Conservation (phyloP, 306 rosid genomes). For the Sicyos baderoa region DNA sequence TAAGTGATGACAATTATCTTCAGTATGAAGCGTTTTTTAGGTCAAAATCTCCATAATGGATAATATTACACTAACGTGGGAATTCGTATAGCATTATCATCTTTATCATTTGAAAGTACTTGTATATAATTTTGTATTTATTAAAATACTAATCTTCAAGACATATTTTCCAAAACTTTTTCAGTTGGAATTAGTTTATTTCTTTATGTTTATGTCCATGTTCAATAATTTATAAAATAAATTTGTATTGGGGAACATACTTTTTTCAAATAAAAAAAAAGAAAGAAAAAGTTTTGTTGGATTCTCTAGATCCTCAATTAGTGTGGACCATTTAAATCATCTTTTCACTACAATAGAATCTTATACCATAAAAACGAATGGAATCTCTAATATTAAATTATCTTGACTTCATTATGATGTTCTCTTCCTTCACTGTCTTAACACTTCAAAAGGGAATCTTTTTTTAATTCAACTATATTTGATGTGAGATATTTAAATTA, state of each 20-base stretch:
- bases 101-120: too few species aligned
- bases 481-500: too few species aligned
- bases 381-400: not conserved
- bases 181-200: not conserved
- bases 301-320: not conserved
- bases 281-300: not conserved
- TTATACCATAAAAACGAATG: not conserved
- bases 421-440: not conserved
- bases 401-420: not conserved
- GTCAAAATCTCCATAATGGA: too few species aligned
- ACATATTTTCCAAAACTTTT: not conserved
- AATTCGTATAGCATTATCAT: too few species aligned
- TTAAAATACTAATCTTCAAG: not conserved
- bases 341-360: not conserved
- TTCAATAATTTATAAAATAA: not conserved
- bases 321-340: not conserved
- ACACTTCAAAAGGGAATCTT: too few species aligned
- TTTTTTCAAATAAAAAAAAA: not conserved
- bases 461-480: too few species aligned
- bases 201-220: not conserved
- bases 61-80: too few species aligned
- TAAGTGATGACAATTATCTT: too few species aligned
- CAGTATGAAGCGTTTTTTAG: too few species aligned
- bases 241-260: not conserved
- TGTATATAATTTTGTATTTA: not conserved